Evolutionary conservation across 2,329 filamentous ascomycete genomes (phyloP).

Genomic region (Calonectria ilicicola): DNA sequence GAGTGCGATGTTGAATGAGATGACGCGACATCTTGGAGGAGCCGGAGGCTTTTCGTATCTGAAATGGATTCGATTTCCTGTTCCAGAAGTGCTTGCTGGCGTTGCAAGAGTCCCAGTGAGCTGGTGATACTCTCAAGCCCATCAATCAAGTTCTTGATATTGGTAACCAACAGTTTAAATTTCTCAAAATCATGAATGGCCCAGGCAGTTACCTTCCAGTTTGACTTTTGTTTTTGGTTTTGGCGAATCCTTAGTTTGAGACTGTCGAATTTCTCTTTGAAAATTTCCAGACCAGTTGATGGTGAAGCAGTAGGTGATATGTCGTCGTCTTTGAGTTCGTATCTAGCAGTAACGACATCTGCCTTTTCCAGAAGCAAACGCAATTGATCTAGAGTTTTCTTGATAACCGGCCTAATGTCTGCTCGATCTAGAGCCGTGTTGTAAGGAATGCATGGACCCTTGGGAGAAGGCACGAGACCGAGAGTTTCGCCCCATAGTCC

Average conservation of each 20-base stretch:
- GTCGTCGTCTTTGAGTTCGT: neutral
- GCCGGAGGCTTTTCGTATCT: neutral
- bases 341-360: neutral
- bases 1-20: neutral
- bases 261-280: neutral
- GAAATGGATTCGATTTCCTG: neutral
- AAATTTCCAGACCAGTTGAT: neutral
- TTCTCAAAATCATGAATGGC: neutral
- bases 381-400: neutral
- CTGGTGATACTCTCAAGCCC: neutral
- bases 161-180: neutral
- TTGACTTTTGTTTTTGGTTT: neutral
- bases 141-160: neutral
- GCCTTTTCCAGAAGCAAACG: neutral
- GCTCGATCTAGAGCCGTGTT: neutral
- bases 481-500: constrained; percentile 12
- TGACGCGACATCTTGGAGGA: neutral
- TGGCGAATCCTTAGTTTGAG: neutral
- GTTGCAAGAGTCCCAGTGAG: neutral
- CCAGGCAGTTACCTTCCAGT: constrained; percentile 1
- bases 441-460: neutral
- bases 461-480: neutral
- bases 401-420: neutral
- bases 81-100: neutral
- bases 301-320: too few relatives aligned